Evolutionary conservation across 257 asterid genomes (phyloP), one percentile per base, ranked within the genome.

Genomic region (Nicotiana benthamiana): DNA sequence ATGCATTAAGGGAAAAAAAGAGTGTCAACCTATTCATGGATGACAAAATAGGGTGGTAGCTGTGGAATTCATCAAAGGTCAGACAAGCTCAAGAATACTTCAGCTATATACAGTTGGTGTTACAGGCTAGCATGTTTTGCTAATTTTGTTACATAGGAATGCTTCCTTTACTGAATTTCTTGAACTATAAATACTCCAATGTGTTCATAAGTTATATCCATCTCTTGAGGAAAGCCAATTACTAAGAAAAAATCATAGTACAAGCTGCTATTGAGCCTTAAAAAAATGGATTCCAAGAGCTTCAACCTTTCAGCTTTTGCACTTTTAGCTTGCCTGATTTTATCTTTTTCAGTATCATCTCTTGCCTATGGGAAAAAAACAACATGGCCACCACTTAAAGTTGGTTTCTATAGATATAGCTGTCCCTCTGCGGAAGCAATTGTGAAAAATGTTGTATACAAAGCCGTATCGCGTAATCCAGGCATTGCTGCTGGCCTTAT

Each of bases 401-500:
- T 76, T 2, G 80, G 80, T 32, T 76, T 51, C 67, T 76, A 76
- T 18, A 22, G 51, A 17, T 54, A 76, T 54, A 51, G 18, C 5
- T 76, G 67, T 3, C 80, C 67, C 8, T 1, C 20, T 16, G 80
- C 67, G 1, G 80, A 76, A 59, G 4, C 15, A 13, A 76, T 76
- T 16, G n/a, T 67, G 3, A 13, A 18, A 54, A 5, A 54, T 54
- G 67, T 30, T 6, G 80, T 76, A 3, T 26, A 76, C 80, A 76
- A 12, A 54, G 80, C 32, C 0, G 67, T 54, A 1, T 76, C 80
- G 2, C 67, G 20, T 54, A 76, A 76, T 76, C 67, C 80, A 54
- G 80, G 67, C 67, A 52, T 76, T 56, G 80, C 67, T 54, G 67
- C 11, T 54, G 67, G 80, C 3, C 53, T 76, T 51, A 74, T 74